These are phyloP conservation scores for Daldinia decipiens DNA, from an alignment of 495 filamentous ascomycete genomes.

Conservation along the genomic window DNA sequence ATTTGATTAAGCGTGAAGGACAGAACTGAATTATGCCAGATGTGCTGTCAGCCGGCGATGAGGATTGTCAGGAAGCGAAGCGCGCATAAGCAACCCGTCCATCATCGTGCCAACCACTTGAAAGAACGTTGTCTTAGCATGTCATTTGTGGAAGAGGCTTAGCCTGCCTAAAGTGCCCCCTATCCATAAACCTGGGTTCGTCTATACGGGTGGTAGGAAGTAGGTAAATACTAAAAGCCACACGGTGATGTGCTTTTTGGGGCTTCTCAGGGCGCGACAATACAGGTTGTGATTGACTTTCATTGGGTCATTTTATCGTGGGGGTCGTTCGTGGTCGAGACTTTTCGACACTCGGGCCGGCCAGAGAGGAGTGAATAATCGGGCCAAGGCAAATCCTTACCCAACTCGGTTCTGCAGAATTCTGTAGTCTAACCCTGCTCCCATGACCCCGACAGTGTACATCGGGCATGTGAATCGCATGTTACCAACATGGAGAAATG, in stretches of 20 bases:
- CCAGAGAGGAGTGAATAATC: constrained; percentile 17
- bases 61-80: constrained; percentile 14
- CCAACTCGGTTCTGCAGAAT: constrained; percentile 20
- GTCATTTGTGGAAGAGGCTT: constrained; percentile 28
- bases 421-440: constrained; percentile 20
- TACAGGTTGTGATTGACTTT: constrained; percentile 9
- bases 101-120: constrained; percentile 26
- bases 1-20: constrained; percentile 16
- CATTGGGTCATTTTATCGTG: constrained; percentile 33
- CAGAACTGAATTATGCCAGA: constrained; percentile 19
- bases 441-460: constrained; percentile 20
- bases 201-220: neutral
- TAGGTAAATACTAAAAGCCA: constrained; percentile 4
- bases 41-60: constrained; percentile 33
- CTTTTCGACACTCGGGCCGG: constrained; percentile 38
- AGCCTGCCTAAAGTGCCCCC: neutral
- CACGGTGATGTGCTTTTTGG: constrained; percentile 26
- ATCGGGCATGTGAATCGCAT: constrained; percentile 19
- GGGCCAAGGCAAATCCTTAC: constrained; percentile 30
- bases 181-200: neutral
- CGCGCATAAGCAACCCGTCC: constrained; percentile 11
- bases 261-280: constrained; percentile 30
- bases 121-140: constrained; percentile 11
- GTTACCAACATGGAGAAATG: constrained; percentile 1
- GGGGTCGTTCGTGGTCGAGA: constrained; percentile 37